These are phyloP conservation scores for Cercophora scortea DNA, from an alignment of 495 filamentous ascomycete species.

Conservation along the genomic window DNA sequence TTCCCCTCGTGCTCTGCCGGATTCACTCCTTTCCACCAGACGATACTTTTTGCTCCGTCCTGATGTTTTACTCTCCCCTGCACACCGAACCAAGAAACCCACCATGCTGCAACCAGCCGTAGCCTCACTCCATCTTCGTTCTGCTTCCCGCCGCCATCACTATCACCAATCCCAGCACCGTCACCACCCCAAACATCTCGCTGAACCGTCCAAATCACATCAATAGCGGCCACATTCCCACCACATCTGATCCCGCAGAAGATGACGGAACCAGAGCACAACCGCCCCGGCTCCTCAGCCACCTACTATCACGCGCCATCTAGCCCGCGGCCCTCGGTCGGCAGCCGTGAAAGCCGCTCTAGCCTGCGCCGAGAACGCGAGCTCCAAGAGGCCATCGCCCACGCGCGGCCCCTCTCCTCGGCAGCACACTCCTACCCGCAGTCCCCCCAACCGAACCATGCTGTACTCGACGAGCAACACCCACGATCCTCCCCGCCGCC, in stretches of 20 bases:
- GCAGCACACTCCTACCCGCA: conserved; percentile 7
- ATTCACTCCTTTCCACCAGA: neutral
- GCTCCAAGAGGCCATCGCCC: conserved; percentile 6
- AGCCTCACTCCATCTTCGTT: neutral
- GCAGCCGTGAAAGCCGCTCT: conserved; percentile 18
- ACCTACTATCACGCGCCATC: conserved; percentile 11
- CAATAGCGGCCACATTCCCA: neutral
- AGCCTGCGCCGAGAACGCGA: conserved; percentile 22
- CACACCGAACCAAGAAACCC: neutral
- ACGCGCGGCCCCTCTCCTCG: conserved; percentile 11
- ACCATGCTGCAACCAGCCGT: conserved; percentile 5
- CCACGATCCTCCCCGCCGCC: neutral
- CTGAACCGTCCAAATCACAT: neutral
- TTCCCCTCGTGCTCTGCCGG: too few species aligned
- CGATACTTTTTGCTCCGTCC: too few species aligned
- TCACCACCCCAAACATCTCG: neutral
- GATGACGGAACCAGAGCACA: conserved; percentile 16
- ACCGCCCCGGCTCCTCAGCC: conserved; percentile 20
- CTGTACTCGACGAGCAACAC: neutral
- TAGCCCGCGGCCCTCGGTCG: conserved; percentile 22
- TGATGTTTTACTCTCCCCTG: too few species aligned
- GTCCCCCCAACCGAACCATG: conserved; percentile 5
- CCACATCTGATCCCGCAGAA: neutral
- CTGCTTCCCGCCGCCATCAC: neutral
- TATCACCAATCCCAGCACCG: neutral